These are phyloP conservation scores for Sphagnum fallax DNA, from an alignment of 228 moss, liverwort and hornwort genomes.

Conservation along the genomic window DNA sequence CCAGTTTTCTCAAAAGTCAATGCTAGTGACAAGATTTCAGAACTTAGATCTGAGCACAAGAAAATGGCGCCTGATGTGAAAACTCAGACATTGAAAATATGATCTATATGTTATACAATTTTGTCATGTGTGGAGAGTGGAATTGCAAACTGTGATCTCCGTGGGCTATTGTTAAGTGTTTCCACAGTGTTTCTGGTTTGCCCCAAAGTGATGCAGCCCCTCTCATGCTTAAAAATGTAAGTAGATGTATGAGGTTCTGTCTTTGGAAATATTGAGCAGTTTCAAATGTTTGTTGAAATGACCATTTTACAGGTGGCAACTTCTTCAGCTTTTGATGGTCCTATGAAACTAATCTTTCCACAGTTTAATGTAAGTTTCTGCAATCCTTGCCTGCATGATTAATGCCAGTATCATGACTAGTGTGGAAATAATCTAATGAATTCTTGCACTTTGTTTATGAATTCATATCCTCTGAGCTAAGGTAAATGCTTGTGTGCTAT, in stretches of 20 bases:
- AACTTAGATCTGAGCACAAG: too few relatives aligned
- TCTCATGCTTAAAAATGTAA: too few relatives aligned
- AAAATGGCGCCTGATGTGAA: too few relatives aligned
- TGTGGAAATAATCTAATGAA: background rate
- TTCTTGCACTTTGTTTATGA: background rate
- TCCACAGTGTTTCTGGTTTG: too few relatives aligned
- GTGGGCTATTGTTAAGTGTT: too few relatives aligned
- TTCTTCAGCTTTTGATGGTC: constrained; percentile 94
- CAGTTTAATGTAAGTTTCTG: constrained; percentile 35
- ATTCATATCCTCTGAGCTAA: background rate
- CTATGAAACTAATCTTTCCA: constrained; percentile 96
- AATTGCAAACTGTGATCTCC: background rate
- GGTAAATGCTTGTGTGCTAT: background rate
- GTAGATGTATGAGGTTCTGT: too few relatives aligned
- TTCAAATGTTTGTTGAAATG: too few relatives aligned
- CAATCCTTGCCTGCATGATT: background rate
- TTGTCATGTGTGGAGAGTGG: background rate
- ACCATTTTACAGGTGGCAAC: constrained; percentile 72
- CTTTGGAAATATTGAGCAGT: too few relatives aligned
- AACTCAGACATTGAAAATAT: too few relatives aligned
- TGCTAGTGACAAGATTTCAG: too few relatives aligned
- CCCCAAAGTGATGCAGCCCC: too few relatives aligned
- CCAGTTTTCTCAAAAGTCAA: too few relatives aligned
- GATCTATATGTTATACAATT: background rate
- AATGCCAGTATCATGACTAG: background rate